A percentile compares a stretch with the other conserved stretches of the same genome.
Conservation (phyloP, 2,329 filamentous ascomycete species). For the Venturia carpophila region DNA sequence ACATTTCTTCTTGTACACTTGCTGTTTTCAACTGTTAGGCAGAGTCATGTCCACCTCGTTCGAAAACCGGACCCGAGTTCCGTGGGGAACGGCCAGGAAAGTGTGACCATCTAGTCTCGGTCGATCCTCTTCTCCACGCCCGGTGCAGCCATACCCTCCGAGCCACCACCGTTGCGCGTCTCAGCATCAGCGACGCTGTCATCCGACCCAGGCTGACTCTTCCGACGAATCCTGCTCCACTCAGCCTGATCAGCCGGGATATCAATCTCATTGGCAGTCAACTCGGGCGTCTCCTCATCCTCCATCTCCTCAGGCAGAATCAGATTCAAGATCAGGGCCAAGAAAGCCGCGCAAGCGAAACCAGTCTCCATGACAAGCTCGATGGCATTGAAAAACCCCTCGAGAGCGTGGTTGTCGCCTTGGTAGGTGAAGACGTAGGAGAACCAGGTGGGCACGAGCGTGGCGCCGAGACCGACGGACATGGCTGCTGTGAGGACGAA, state of each 20-base stretch:
- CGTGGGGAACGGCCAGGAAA: too few species aligned
- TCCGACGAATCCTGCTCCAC: conserved; percentile 17
- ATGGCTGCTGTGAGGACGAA: conserved; percentile 74
- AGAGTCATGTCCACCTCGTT: too few species aligned
- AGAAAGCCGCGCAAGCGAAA: conserved; percentile 64
- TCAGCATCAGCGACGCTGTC: background rate
- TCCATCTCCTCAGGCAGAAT: conserved; percentile 57
- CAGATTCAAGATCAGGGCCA: conserved; percentile 67
- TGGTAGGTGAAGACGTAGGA: conserved; percentile 62
- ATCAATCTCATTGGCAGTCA: conserved; percentile 18
- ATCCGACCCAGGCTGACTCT: conserved; percentile 11
- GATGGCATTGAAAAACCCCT: conserved; percentile 65
- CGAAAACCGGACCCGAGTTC: too few species aligned
- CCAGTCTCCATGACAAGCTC: conserved; percentile 47
- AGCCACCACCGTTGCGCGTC: background rate
- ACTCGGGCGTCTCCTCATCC: conserved; percentile 18
- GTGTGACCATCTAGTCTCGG: too few species aligned
- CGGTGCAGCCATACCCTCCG: background rate
- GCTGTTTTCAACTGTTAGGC: too few species aligned
- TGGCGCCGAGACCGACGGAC: conserved; percentile 57
- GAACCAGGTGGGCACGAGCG: conserved; percentile 53
- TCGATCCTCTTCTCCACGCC: background rate
- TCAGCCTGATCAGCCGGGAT: conserved; percentile 13
- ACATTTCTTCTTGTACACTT: too few species aligned
- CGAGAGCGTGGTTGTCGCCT: conserved; percentile 58